Evolutionary conservation across 2,329 filamentous ascomycete species (phyloP).

Genomic region (Penicillium sp.): DNA sequence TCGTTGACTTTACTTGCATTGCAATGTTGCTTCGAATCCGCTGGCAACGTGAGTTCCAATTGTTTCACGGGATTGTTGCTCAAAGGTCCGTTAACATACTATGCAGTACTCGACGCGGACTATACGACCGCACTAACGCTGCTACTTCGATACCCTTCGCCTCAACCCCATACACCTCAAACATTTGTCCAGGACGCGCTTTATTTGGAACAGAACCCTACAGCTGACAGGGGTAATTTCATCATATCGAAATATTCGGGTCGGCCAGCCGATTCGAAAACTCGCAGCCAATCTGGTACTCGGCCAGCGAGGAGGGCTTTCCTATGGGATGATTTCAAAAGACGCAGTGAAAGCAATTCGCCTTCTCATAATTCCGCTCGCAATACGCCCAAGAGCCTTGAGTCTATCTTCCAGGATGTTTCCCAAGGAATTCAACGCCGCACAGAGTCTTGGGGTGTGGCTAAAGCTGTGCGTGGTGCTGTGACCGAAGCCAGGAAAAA

Average conservation of each 20-base stretch:
- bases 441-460: constrained; percentile 52
- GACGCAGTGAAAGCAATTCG: constrained; percentile 32
- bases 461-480: constrained; percentile 51
- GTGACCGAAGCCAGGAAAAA: constrained; percentile 50
- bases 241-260: constrained; percentile 52
- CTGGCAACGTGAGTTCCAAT: constrained; percentile 70
- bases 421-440: constrained; percentile 51
- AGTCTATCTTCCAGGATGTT: constrained; percentile 51
- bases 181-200: constrained; percentile 86
- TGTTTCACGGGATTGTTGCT: constrained; percentile 4
- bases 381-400: constrained; percentile 45
- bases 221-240: constrained; percentile 44
- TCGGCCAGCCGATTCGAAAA: constrained; percentile 41
- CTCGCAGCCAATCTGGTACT: constrained; percentile 20
- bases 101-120: constrained; percentile 76
- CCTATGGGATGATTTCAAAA: constrained; percentile 32
- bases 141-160: constrained; percentile 79
- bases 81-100: constrained; percentile 21
- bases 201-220: constrained; percentile 48
- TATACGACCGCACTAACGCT: constrained; percentile 83
- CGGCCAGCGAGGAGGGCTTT: constrained; percentile 25
- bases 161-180: constrained; percentile 66
- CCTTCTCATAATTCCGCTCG: constrained; percentile 41
- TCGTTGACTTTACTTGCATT: constrained; percentile 89
- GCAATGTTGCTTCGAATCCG: constrained; percentile 90